A percentile compares a stretch with the other conserved stretches of the same genome.
phyloP scores from a whole-genome alignment of 2,329 filamentous ascomycete species.

The Neonectria sp. region DNA sequence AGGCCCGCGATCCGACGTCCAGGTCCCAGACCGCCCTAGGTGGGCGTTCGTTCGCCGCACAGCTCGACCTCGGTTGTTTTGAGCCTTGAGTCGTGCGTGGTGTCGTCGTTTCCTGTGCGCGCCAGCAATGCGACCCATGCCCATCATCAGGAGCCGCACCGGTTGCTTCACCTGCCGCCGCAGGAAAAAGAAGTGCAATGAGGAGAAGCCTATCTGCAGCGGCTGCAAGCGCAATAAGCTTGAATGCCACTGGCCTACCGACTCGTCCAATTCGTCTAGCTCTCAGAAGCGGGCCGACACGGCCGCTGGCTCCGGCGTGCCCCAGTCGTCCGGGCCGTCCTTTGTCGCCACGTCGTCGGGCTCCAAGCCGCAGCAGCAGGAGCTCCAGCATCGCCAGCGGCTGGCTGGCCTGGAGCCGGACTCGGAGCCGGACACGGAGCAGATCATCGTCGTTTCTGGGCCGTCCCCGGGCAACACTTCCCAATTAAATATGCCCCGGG shows the following conservation, averaged over 20 bases:
- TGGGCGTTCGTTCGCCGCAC: background rate
- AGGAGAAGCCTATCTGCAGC: conserved; percentile 66
- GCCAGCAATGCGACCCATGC: conserved; percentile 46
- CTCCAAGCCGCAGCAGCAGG: conserved; percentile 29
- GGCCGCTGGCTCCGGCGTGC: conserved; percentile 16
- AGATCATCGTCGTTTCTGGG: conserved; percentile 24
- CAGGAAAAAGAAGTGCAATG: conserved; percentile 69
- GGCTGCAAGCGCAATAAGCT: conserved; percentile 69
- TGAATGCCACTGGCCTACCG: conserved; percentile 64
- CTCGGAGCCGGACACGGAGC: conserved; percentile 32
- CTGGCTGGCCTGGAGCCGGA: conserved; percentile 23
- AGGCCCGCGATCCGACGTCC: background rate
- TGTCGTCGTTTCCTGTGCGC: background rate
- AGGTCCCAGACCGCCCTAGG: background rate
- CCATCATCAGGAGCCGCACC: conserved; percentile 56
- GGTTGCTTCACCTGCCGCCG: conserved; percentile 66
- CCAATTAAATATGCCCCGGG: conserved; percentile 25
- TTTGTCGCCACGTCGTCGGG: conserved; percentile 32
- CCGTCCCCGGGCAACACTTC: conserved; percentile 24
- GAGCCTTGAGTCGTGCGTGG: too few species aligned
- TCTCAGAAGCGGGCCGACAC: conserved; percentile 28
- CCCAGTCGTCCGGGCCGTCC: conserved; percentile 30
- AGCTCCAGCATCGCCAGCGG: conserved; percentile 25
- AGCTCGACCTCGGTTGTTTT: background rate
- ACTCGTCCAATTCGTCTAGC: conserved; percentile 31